Percentiles rank a stretch among this genome's conserved stretches.
These are phyloP conservation scores for Dioscorea zingiberensis DNA, from an alignment of 106 monocot genomes.

Conservation along the genomic window DNA sequence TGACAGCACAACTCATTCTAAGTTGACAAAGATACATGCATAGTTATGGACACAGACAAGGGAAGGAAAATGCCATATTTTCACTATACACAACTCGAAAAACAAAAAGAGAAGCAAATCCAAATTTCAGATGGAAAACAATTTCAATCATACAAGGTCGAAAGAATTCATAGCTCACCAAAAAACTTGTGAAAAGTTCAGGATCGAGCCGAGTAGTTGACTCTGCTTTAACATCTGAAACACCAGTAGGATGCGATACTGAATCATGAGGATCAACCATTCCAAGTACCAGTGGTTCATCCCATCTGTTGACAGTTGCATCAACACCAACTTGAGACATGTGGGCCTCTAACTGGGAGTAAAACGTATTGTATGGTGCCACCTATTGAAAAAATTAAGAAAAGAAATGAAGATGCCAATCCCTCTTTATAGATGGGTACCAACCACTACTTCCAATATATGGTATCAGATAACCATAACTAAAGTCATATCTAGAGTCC, in stretches of 20 bases:
- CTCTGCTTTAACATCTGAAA: slow-evolving; percentile 83
- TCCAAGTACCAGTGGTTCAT: slow-evolving; percentile 80
- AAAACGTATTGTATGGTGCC: slow-evolving; percentile 88
- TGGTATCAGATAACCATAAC: no score
- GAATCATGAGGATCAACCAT: slow-evolving; percentile 94
- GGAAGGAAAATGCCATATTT: no score
- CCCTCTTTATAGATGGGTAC: background rate
- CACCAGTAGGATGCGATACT: slow-evolving; percentile 83
- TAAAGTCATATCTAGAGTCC: no score
- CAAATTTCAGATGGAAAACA: background rate
- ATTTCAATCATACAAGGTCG: background rate
- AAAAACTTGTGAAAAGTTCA: slow-evolving; percentile 78
- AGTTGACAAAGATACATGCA: background rate
- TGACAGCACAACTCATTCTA: background rate
- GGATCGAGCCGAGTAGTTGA: slow-evolving; percentile 86
- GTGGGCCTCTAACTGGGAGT: slow-evolving; percentile 70
- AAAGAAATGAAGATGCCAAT: background rate
- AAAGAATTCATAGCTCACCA: slow-evolving; percentile 36
- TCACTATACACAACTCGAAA: no score
- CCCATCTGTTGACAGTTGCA: slow-evolving; percentile 71
- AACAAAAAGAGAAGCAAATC: no score
- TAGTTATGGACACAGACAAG: background rate
- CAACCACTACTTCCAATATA: no score
- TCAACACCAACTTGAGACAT: slow-evolving; percentile 63
- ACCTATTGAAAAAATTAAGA: slow-evolving; percentile 38